A percentile compares a stretch with the other conserved stretches of the same genome.
These are phyloP conservation scores for Pseudozyma tsukubaensis DNA, from an alignment of 1,284 basidiomycete genomes.

Conservation along the genomic window DNA sequence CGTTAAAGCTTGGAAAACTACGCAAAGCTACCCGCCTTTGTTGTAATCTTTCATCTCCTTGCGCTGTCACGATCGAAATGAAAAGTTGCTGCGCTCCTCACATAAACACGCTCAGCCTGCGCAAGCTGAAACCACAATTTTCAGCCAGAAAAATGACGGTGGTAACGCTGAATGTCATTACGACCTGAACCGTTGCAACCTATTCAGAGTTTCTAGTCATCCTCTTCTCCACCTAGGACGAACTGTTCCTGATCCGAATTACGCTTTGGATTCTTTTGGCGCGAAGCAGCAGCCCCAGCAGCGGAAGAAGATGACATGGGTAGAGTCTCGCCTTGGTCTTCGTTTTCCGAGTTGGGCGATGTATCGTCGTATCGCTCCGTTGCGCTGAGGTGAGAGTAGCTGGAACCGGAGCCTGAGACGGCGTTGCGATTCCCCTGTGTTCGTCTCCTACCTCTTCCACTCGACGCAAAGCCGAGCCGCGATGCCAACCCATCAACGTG, in stretches of 20 bases:
- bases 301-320: background rate
- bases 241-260: constrained; percentile 36
- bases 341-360: background rate
- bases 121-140: background rate
- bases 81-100: background rate
- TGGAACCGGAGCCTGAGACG: background rate
- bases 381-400: constrained; percentile 22
- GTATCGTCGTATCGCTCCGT: constrained; percentile 9
- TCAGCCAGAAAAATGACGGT: background rate
- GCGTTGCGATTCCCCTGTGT: background rate
- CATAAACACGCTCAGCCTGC: background rate
- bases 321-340: background rate
- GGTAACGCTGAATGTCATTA: too few relatives aligned
- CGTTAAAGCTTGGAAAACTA: constrained; percentile 48
- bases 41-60: too few relatives aligned
- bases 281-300: too few relatives aligned
- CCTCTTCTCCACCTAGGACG: constrained; percentile 50
- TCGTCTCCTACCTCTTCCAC: background rate
- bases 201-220: constrained; percentile 1
- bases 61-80: too few relatives aligned
- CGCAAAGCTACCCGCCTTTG: too few relatives aligned
- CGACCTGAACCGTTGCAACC: too few relatives aligned
- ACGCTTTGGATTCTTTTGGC: background rate
- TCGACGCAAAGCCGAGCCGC: background rate
- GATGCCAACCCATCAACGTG: constrained; percentile 7